These are phyloP conservation scores for Suillus decipiens DNA, from an alignment of 768 basidiomycete genomes.

Conservation along the genomic window DNA sequence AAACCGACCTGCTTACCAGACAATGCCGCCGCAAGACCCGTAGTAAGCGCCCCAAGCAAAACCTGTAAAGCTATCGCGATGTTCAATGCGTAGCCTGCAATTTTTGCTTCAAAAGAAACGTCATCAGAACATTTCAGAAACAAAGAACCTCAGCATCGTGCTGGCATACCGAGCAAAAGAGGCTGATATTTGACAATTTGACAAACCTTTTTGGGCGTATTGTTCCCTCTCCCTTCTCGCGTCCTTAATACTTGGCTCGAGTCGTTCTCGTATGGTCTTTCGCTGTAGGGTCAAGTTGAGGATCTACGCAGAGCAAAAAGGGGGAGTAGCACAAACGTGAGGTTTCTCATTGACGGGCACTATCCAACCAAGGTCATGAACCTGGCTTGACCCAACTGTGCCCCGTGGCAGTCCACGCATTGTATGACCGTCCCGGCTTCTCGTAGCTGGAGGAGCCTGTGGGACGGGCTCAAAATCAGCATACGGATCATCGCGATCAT, in stretches of 20 bases:
- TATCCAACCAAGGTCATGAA: constrained; percentile 26
- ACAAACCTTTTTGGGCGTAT: constrained; percentile 46
- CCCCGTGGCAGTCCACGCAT: constrained; percentile 19
- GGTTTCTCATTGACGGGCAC: constrained; percentile 26
- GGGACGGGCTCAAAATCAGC: constrained; percentile 13
- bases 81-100: constrained; percentile 38
- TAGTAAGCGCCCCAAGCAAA: constrained; percentile 64
- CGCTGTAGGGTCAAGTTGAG: constrained; percentile 17
- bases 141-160: too few relatives aligned
- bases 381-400: neutral
- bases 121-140: constrained; percentile 9
- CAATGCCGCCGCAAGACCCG: constrained; percentile 55
- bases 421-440: constrained; percentile 19
- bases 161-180: constrained; percentile 9
- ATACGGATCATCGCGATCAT: constrained; percentile 11
- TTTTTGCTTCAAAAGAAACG: constrained; percentile 27
- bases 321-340: constrained; percentile 17
- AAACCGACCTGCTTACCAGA: constrained; percentile 42
- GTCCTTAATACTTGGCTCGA: constrained; percentile 52
- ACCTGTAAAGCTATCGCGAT: constrained; percentile 65
- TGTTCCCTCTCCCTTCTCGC: constrained; percentile 49
- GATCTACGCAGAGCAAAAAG: too few relatives aligned
- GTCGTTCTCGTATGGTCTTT: constrained; percentile 50
- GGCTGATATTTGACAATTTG: neutral
- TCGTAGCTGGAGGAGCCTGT: constrained; percentile 9